Evolutionary conservation across 2,329 filamentous ascomycete species (phyloP).

Genomic region (Lecanicillium sp.): DNA sequence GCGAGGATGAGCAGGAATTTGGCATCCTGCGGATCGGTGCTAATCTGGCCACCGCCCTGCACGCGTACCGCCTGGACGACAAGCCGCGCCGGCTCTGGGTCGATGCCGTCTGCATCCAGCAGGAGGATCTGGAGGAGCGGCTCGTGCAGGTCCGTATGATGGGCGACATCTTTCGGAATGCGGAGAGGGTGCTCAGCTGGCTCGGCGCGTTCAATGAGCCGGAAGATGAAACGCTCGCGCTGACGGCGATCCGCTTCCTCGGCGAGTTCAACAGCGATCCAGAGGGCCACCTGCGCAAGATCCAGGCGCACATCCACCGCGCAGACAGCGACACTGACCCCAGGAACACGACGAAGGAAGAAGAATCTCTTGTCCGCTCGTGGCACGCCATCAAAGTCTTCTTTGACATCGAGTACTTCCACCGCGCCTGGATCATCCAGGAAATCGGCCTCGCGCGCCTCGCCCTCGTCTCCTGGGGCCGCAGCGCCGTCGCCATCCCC

Average conservation of each 20-base stretch:
- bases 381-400: conserved; percentile 14
- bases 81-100: conserved; percentile 15
- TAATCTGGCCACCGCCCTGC: conserved; percentile 12
- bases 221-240: not conserved
- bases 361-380: not conserved
- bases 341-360: not conserved
- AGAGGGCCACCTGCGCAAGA: not conserved
- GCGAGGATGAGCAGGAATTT: not conserved
- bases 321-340: not conserved
- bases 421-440: conserved; percentile 20
- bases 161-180: conserved; percentile 17
- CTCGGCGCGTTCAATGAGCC: conserved; percentile 10
- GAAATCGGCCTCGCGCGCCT: conserved; percentile 16
- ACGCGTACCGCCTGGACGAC: conserved; percentile 3
- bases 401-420: conserved; percentile 17
- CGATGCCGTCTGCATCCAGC: conserved; percentile 20
- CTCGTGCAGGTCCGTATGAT: conserved; percentile 18
- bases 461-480: conserved; percentile 10
- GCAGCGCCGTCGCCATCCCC: conserved; percentile 7
- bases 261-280: not conserved
- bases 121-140: conserved; percentile 15
- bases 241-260: conserved; percentile 10
- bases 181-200: conserved; percentile 16
- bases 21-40: conserved; percentile 10
- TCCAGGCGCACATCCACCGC: conserved; percentile 6